Conservation (phyloP, 106 monocot genomes). For the Allium fistulosum region DNA sequence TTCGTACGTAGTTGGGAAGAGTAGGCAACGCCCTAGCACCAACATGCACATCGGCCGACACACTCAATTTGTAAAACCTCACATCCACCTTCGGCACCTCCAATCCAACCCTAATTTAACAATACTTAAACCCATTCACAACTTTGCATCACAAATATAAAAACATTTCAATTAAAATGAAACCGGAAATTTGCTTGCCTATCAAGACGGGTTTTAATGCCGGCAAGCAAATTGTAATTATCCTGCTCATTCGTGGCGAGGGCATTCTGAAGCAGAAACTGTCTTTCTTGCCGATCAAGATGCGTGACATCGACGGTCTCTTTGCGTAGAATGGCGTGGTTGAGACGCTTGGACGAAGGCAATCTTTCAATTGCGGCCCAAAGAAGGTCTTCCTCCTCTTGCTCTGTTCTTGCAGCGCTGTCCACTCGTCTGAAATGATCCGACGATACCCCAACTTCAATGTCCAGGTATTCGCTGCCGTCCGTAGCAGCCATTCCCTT, state of each 20-base stretch:
- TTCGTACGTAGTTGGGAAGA: conserved; percentile 28
- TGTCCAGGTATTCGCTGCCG: conserved; percentile 30
- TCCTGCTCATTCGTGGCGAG: conserved; percentile 54
- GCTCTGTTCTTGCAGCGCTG: conserved; percentile 21
- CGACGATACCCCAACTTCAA: conserved; percentile 11
- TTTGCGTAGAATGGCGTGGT: too few species aligned
- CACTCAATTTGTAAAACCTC: conserved; percentile 27
- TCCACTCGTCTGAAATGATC: conserved; percentile 27
- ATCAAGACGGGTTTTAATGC: conserved; percentile 20
- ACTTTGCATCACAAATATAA: not conserved
- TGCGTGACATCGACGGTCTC: too few species aligned
- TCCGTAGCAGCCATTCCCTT: conserved; percentile 4
- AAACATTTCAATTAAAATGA: not conserved
- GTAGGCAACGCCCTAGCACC: conserved; percentile 41
- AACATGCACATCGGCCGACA: conserved; percentile 33
- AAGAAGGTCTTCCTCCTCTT: conserved; percentile 7
- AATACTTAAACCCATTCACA: too few species aligned
- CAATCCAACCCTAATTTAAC: conserved; percentile 27
- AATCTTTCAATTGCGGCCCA: conserved; percentile 19
- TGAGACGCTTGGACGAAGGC: conserved; percentile 8
- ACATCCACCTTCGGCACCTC: conserved; percentile 48
- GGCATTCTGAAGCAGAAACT: conserved; percentile 26
- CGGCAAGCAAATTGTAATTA: conserved; percentile 43
- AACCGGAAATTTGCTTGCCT: not conserved
- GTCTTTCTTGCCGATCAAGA: conserved; percentile 31